These are phyloP conservation scores for Epichloe sylvatica DNA, from an alignment of 2,329 filamentous ascomycete genomes.

Conservation along the genomic window DNA sequence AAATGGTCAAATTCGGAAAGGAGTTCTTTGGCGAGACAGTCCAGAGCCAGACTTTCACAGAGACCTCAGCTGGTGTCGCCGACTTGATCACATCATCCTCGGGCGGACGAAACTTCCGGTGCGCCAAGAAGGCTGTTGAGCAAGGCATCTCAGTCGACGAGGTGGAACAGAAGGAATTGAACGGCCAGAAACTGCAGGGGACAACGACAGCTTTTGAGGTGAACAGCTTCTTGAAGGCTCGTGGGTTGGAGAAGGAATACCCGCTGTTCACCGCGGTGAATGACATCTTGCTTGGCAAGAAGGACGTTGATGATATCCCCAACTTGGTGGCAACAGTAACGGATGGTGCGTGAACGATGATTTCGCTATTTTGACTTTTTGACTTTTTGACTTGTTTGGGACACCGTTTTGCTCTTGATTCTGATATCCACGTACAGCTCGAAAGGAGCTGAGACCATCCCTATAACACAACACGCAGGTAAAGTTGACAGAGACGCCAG, in stretches of 20 bases:
- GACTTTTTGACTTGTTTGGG: neutral
- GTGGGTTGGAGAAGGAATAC: constrained; percentile 68
- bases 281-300: constrained; percentile 60
- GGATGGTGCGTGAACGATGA: constrained; percentile 6
- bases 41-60: constrained; percentile 78
- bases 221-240: constrained; percentile 69
- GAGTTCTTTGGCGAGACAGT: constrained; percentile 81
- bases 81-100: constrained; percentile 91
- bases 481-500: neutral
- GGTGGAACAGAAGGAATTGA: constrained; percentile 78
- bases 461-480: neutral
- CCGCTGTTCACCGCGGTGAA: constrained; percentile 86
- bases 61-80: constrained; percentile 87
- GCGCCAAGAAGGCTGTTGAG: constrained; percentile 76
- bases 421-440: neutral
- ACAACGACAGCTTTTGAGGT: constrained; percentile 87
- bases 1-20: constrained; percentile 94
- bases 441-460: neutral
- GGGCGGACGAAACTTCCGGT: constrained; percentile 85
- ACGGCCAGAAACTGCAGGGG: constrained; percentile 93
- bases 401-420: neutral
- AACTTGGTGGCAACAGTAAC: constrained; percentile 37
- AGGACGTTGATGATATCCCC: constrained; percentile 70
- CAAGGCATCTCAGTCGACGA: constrained; percentile 69
- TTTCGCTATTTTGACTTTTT: too few relatives aligned